Conservation (phyloP, 225 moss, liverwort and hornwort species). For the Sphagnum tenellum region DNA sequence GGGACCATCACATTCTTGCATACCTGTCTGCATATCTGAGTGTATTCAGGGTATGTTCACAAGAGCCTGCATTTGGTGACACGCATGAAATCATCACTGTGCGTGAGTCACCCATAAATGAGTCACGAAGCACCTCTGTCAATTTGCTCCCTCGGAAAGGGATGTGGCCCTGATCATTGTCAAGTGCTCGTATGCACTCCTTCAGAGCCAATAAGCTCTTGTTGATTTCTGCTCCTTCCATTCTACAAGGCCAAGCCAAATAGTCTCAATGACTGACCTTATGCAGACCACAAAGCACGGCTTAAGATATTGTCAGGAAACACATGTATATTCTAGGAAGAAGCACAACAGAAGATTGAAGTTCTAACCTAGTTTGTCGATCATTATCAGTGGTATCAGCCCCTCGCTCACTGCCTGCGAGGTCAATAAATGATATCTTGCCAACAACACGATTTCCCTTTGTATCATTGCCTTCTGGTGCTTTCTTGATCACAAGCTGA, state of each 20-base stretch:
- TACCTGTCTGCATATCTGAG: slow-evolving; percentile 99
- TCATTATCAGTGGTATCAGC: slow-evolving; percentile 99
- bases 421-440: slow-evolving; percentile 77
- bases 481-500: slow-evolving; percentile 88
- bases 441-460: slow-evolving; percentile 67
- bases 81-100: slow-evolving; percentile 99
- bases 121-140: slow-evolving; percentile 97
- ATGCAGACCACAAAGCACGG: no score
- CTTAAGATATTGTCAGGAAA: no score
- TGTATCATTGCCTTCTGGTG: slow-evolving; percentile 72
- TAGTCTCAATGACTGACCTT: background rate
- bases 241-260: slow-evolving; percentile 38
- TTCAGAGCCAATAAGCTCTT: slow-evolving; percentile 97
- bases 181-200: slow-evolving; percentile 98
- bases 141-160: slow-evolving; percentile 97
- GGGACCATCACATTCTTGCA: background rate
- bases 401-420: slow-evolving; percentile 98
- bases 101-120: slow-evolving; percentile 95
- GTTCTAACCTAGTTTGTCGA: slow-evolving; percentile 73
- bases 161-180: slow-evolving; percentile 98
- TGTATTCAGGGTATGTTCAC: slow-evolving; percentile 97
- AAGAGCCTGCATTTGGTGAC: slow-evolving; percentile 96
- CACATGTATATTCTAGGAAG: no score
- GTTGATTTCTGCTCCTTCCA: slow-evolving; percentile 99
- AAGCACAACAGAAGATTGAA: background rate